Percentiles rank a stretch among this genome's conserved stretches.
Evolutionary conservation across 2,329 filamentous ascomycete genomes (phyloP).

Genomic region (Paracorniculantispora psalliotae): DNA sequence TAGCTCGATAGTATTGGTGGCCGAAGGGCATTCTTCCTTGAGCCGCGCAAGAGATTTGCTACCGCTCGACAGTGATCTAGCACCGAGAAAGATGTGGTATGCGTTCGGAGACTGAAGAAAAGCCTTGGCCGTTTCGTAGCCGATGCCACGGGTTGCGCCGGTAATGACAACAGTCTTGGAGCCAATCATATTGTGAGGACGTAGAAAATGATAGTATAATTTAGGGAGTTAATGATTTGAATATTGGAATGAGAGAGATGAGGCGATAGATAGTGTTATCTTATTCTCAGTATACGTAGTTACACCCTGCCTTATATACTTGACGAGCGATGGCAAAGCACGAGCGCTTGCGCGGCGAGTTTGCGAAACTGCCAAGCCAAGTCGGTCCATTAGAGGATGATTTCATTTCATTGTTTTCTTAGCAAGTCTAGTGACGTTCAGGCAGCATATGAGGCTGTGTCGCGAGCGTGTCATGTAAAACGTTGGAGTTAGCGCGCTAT

Average conservation of each 20-base stretch:
- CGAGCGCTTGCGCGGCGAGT: background rate
- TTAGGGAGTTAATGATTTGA: background rate
- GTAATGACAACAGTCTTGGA: conserved; percentile 45
- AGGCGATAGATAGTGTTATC: background rate
- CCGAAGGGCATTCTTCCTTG: conserved; percentile 33
- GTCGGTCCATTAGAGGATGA: background rate
- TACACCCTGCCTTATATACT: background rate
- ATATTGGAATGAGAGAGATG: background rate
- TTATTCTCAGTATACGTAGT: background rate
- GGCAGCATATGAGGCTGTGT: background rate
- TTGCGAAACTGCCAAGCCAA: background rate
- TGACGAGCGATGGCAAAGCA: background rate
- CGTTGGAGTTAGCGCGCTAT: conserved; percentile 1
- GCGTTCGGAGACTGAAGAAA: conserved; percentile 40
- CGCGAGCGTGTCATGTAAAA: background rate
- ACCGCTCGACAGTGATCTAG: conserved; percentile 46
- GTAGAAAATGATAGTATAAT: background rate
- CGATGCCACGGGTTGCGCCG: conserved; percentile 59
- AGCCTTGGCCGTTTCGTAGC: conserved; percentile 52
- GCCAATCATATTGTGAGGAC: background rate
- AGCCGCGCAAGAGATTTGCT: conserved; percentile 40
- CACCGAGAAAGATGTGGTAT: conserved; percentile 54
- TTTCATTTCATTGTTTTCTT: background rate
- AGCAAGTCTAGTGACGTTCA: background rate
- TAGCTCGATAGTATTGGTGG: conserved; percentile 37